Evolutionary conservation across 345 rosid species (phyloP).

Genomic region (Salix suchowensis): DNA sequence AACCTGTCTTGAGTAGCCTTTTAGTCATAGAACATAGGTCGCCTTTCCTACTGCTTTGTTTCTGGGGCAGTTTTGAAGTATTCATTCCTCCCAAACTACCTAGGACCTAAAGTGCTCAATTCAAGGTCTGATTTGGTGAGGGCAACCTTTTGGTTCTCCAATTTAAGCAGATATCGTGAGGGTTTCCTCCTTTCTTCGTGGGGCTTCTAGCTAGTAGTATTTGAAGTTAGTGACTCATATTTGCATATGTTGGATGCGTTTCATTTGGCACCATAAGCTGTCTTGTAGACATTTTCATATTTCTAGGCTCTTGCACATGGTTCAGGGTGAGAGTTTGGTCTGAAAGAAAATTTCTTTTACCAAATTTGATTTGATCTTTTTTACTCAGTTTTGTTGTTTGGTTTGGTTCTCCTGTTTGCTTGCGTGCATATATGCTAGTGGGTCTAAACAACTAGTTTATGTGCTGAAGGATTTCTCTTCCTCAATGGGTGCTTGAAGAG

Average conservation of each 20-base stretch:
- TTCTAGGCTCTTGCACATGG: not conserved
- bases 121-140: not conserved
- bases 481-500: slow-evolving; percentile 49
- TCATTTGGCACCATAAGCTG: not conserved
- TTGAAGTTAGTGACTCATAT: not conserved
- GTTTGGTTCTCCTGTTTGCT: not conserved
- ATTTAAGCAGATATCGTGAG: too few species aligned
- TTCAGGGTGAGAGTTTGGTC: not conserved
- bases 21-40: not conserved
- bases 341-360: not conserved
- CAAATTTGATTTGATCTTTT: not conserved
- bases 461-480: slow-evolving; percentile 47
- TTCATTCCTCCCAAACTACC: not conserved
- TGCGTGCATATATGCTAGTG: slow-evolving; percentile 1
- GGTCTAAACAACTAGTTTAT: slow-evolving; percentile 16
- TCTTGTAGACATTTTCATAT: not conserved
- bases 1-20: not conserved
- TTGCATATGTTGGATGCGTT: not conserved
- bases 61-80: not conserved
- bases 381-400: not conserved
- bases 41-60: not conserved
- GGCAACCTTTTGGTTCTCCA: not conserved
- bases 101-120: not conserved
- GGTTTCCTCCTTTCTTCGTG: not conserved
- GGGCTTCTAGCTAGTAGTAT: not conserved